phyloP scores from a whole-genome alignment of 805 yeast genomes.

The Suhomyces sp. region DNA sequence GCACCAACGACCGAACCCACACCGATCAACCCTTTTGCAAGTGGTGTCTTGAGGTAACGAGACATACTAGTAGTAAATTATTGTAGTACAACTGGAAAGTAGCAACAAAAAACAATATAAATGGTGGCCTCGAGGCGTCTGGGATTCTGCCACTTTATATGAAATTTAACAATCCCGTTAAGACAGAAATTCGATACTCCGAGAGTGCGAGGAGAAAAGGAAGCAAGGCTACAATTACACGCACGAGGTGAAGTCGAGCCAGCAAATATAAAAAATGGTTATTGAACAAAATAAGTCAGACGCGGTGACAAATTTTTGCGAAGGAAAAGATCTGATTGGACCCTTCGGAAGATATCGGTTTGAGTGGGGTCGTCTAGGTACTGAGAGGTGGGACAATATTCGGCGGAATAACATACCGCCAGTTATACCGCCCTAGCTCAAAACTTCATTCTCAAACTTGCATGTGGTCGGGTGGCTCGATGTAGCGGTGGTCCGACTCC shows the following conservation, averaged over 20 bases:
- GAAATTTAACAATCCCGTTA: background rate
- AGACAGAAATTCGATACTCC: background rate
- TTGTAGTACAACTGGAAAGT: background rate
- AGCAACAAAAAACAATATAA: background rate
- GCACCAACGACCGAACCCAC: constrained; percentile 35
- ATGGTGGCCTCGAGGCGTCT: background rate
- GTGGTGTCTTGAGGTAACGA: constrained; percentile 6
- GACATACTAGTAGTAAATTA: constrained; percentile 4
- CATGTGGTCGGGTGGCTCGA: background rate
- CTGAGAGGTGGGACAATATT: background rate
- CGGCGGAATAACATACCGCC: background rate
- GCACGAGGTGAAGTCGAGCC: background rate
- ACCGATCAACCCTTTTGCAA: constrained; percentile 29
- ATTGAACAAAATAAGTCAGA: background rate
- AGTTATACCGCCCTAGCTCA: background rate
- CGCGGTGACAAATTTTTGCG: background rate
- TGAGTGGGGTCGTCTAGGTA: background rate
- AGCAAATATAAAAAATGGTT: background rate
- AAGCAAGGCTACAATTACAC: background rate
- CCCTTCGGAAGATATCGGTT: background rate
- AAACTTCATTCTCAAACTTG: background rate
- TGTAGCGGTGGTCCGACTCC: background rate
- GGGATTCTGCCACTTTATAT: background rate
- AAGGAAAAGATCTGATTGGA: background rate
- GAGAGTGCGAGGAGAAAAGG: constrained; percentile 1